A percentile compares a stretch with the other conserved stretches of the same genome.
These are phyloP conservation scores for Myxozyma monticola DNA, from an alignment of 805 yeast species.

Conservation along the genomic window DNA sequence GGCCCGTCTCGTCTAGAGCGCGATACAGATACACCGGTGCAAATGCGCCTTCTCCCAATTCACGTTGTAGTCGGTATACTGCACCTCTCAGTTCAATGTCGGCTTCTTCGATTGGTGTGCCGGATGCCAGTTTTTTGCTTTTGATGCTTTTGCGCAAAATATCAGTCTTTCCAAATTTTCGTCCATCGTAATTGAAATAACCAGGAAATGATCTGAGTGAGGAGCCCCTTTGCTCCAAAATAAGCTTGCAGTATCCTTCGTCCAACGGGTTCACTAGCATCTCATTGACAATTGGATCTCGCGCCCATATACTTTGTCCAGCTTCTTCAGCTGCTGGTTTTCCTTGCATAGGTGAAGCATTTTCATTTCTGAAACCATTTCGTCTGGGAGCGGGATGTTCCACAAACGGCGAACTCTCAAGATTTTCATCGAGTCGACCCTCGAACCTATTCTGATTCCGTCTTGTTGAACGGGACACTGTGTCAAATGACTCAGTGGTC, in stretches of 20 bases:
- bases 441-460: neutral
- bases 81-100: slow-evolving; percentile 37
- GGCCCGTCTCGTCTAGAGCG: slow-evolving; percentile 33
- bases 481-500: slow-evolving; percentile 32
- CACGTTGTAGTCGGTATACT: slow-evolving; percentile 48
- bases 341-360: neutral
- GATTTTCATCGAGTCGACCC: slow-evolving; percentile 8
- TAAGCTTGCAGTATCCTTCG: slow-evolving; percentile 41
- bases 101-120: slow-evolving; percentile 2
- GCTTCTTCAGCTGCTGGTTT: slow-evolving; percentile 8
- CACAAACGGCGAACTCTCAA: slow-evolving; percentile 23
- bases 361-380: neutral
- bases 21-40: slow-evolving; percentile 76
- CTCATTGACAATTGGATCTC: slow-evolving; percentile 21
- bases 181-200: slow-evolving; percentile 37
- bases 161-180: slow-evolving; percentile 30
- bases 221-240: slow-evolving; percentile 45
- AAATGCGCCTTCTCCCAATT: slow-evolving; percentile 78
- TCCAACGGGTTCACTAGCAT: slow-evolving; percentile 50
- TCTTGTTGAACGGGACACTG: slow-evolving; percentile 12
- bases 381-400: slow-evolving; percentile 23
- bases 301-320: slow-evolving; percentile 9
- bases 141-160: slow-evolving; percentile 4
- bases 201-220: slow-evolving; percentile 41
- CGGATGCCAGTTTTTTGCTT: slow-evolving; percentile 4